Base-by-base conservation (phyloP, 495 filamentous ascomycete genomes). In the Daldinia loculata region DNA sequence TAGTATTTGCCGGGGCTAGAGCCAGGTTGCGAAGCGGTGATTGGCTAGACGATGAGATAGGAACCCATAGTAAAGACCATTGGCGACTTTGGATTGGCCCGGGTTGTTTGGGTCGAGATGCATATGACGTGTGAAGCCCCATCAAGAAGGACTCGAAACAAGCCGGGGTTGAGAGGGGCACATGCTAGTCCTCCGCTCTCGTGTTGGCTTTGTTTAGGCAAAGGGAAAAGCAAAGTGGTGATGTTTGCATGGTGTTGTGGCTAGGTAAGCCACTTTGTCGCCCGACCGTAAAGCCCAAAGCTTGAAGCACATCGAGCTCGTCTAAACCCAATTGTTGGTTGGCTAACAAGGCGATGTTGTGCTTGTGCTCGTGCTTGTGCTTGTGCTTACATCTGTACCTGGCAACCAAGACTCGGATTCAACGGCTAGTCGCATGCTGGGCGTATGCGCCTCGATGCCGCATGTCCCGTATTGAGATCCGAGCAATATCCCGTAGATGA, bases 61-160 rank as follows among this genome's bases (percentile, higher is more conserved):
- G 38, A 45, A 6, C 27, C 63, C 52, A 56, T 26, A 56, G 27
- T 32, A 14, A 15, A 52, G 22, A 32, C n/a, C 36, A 66, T 69
- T 66, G 32, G 51, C 34, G 39, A 66, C 11, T 66, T 22, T 3
- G 56, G 61, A 73, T 73, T 73, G 70, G 70, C 34, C 45, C 24
- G 50, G 36, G 24, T 12, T n/a, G 50, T 38, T 56, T 43, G 50
- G 57, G 70, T 43, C 51, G 34, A 62, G 70, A 62, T 55, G 70
- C 70, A 60, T 66, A 73, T 73, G 70, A 73, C 70, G 70, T 73
- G 51, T 52, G 66, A 57, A 60, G 2, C 43, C 41, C 68, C 67
- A 41, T 64, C 29, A 14, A 56, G 14, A n/a, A 34, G 43, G 26
- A 56, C 27, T 52, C 22, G 32, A 55, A 65, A 65, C 36, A 22